Percentiles rank a stretch among this genome's conserved stretches.
Conservation (phyloP, 192 early-diverging fungal genomes). For the Obelidium mucronatum region DNA sequence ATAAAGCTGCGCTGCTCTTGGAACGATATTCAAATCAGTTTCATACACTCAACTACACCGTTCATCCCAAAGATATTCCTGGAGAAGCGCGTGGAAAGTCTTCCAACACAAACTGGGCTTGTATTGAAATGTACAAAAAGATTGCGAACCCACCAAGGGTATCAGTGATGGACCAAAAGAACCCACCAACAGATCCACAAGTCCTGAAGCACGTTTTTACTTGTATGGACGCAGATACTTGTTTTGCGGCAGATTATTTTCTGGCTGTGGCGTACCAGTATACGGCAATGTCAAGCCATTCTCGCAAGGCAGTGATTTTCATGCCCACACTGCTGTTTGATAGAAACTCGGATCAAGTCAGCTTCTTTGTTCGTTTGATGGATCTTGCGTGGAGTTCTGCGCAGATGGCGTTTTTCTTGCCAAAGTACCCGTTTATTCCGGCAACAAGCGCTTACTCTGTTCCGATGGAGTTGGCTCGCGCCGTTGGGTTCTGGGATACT, state of each 20-base stretch:
- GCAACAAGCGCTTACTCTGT: conserved; percentile 72
- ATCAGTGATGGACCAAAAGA: background rate
- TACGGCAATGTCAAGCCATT: background rate
- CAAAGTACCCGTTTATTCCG: conserved; percentile 53
- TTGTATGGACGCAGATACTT: conserved; percentile 64
- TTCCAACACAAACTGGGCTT: conserved; percentile 62
- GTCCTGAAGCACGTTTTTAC: conserved; percentile 55
- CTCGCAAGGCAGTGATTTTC: conserved; percentile 2
- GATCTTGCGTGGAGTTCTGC: conserved; percentile 68
- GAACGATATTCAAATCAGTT: conserved; percentile 52
- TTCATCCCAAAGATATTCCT: conserved; percentile 49
- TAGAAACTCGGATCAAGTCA: conserved; percentile 63
- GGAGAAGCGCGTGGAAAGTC: conserved; percentile 66
- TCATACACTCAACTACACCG: conserved; percentile 55
- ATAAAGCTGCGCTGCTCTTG: conserved; percentile 52
- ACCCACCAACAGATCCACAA: background rate
- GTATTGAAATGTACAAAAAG: conserved; percentile 31
- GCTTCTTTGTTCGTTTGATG: conserved; percentile 64
- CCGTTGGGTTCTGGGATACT: conserved; percentile 71
- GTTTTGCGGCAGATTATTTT: conserved; percentile 62
- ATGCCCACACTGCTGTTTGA: conserved; percentile 9
- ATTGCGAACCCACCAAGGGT: background rate
- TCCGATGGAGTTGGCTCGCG: conserved; percentile 66
- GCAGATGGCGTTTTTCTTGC: conserved; percentile 65
- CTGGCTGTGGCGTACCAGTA: conserved; percentile 20